These are phyloP conservation scores for Conticribra guillardii DNA, from an alignment of 108 stramenopile genomes.

Conservation along the genomic window DNA sequence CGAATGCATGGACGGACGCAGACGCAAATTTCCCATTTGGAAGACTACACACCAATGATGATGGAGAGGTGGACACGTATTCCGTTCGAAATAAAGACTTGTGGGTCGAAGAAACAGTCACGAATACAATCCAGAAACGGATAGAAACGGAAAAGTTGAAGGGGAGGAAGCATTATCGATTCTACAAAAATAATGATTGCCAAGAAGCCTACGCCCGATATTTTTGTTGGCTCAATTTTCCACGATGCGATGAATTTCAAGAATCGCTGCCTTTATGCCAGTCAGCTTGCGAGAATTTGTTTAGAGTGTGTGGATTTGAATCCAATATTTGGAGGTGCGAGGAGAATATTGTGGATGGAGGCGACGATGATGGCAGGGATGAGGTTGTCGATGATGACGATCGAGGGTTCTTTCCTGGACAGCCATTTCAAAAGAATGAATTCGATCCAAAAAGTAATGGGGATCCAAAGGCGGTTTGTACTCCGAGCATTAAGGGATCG, in stretches of 20 bases:
- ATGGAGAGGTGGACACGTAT: constrained; percentile 9
- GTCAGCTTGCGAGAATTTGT: constrained; percentile 48
- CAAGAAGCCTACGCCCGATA: constrained; percentile 42
- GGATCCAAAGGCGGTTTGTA: constrained; percentile 32
- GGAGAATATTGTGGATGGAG: constrained; percentile 29
- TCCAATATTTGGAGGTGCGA: constrained; percentile 38
- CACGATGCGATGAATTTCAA: constrained; percentile 43
- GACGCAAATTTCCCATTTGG: constrained; percentile 41
- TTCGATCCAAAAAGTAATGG: constrained; percentile 23
- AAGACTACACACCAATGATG: constrained; percentile 5
- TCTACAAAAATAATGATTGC: constrained; percentile 43
- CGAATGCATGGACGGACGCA: constrained; percentile 6
- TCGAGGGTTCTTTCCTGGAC: constrained; percentile 35
- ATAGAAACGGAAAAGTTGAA: constrained; percentile 34
- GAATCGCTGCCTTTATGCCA: constrained; percentile 45
- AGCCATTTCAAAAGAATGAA: constrained; percentile 46
- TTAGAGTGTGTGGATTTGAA: constrained; percentile 43
- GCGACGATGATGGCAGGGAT: constrained; percentile 15
- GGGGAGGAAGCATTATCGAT: constrained; percentile 26
- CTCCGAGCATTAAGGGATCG: constrained; percentile 46
- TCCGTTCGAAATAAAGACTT: constrained; percentile 35
- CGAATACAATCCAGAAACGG: constrained; percentile 17
- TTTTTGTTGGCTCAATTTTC: constrained; percentile 49
- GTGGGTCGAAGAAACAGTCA: constrained; percentile 38
- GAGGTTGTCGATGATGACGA: constrained; percentile 6